Base-by-base conservation (phyloP, 140 eudicot species). In the Ambrosia hybrid region DNA sequence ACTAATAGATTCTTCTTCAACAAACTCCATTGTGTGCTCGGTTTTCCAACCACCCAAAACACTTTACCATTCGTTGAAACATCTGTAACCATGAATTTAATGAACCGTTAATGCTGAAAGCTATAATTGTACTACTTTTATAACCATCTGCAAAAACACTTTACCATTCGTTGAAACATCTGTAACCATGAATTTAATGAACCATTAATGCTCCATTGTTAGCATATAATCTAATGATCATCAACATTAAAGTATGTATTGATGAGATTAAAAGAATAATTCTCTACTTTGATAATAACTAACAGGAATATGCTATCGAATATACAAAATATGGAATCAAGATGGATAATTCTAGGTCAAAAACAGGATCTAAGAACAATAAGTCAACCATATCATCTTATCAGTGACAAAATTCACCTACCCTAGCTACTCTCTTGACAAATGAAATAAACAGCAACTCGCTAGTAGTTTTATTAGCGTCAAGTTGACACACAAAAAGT, bases 131-230 rank as follows among this genome's bases (percentile, higher is more conserved):
- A 33, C 6, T 64, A 9, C 38, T 6, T 68, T 51, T 68, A 30
- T 36, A 68, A 68, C 26, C 59, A 49, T 49, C 4, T 41, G 36
- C 16, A 21, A 92, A 58, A 89, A 85, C 73, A 92, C 88, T 62
- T 85, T 92, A 67, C 98, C 95, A 37, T 89, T 95, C 7, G 96
- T 89, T 1, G 95, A 87, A 58, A 92, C 87, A 84, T 89, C 95
- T 92, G 38, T 71, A 80, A 17, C 39, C 57, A 60, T 21, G 9
- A 15, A n/a, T 12, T 13, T 9, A 21, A 7, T 17, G 72, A 9
- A 43, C 16, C 5, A 1, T 30, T 30, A 21, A 21, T 21, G 26
- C 26, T 21, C 26, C 26, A 21, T 30, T 30, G 34, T 30, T 30
- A 30, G 34, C 34, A 30, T 30, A 30, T 30, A 30, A 30, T 41